Conservation (phyloP, 1,284 basidiomycete species). For the Inonotus hispidus region DNA sequence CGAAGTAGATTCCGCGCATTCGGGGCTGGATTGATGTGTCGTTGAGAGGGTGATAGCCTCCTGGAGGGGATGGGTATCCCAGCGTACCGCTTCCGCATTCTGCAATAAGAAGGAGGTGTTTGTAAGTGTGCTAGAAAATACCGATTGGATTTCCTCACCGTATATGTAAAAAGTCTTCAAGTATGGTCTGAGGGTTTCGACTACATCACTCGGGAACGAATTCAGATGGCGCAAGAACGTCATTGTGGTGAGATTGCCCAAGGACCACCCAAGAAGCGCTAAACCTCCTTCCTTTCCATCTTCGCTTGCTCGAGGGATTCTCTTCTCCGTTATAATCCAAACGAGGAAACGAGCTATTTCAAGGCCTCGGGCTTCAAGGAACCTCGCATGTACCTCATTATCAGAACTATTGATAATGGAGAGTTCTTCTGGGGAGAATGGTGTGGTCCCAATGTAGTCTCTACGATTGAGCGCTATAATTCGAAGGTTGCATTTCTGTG, state of each 20-base stretch:
- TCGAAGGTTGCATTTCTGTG: constrained; percentile 21
- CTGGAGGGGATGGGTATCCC: constrained; percentile 9
- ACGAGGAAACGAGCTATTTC: constrained; percentile 20
- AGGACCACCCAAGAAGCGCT: constrained; percentile 16
- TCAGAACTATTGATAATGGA: constrained; percentile 8
- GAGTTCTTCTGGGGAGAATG: constrained; percentile 20
- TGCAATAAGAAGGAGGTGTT: too few species aligned
- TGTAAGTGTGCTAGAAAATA: background rate
- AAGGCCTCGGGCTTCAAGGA: constrained; percentile 16
- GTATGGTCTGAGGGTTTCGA: constrained; percentile 1
- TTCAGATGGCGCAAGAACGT: constrained; percentile 11
- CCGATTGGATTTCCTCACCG: background rate
- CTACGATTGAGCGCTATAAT: constrained; percentile 23
- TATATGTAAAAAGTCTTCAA: constrained; percentile 14
- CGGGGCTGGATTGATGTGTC: constrained; percentile 10
- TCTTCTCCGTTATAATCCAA: constrained; percentile 14
- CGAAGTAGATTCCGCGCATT: constrained; percentile 9
- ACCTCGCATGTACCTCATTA: constrained; percentile 9
- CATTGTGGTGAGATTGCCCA: constrained; percentile 14
- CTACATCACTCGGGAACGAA: background rate
- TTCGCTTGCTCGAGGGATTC: constrained; percentile 9
- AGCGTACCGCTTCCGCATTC: constrained; percentile 5
- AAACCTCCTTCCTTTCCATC: constrained; percentile 16
- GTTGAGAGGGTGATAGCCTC: constrained; percentile 13
- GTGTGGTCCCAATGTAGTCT: constrained; percentile 24